phyloP scores from a whole-genome alignment of 2,329 filamentous ascomycete species.

The Fusarium zealandicum region DNA sequence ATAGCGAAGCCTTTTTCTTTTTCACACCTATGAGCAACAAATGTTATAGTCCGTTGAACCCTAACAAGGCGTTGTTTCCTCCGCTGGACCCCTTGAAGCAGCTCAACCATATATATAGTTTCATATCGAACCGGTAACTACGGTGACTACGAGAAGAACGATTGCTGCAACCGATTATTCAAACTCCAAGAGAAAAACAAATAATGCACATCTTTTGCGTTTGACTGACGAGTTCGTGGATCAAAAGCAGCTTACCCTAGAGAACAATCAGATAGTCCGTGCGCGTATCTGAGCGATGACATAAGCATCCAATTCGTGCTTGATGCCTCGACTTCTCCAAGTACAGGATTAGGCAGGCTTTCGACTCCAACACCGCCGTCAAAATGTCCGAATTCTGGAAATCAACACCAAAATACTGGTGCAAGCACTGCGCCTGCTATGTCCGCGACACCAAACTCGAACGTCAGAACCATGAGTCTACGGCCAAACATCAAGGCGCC shows the following conservation, averaged over 20 bases:
- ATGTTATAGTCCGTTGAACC: no score
- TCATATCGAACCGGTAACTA: no score
- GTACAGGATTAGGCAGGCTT: not conserved
- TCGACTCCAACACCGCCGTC: slow-evolving; percentile 2
- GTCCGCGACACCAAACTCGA: slow-evolving; percentile 94
- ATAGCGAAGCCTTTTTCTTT: no score
- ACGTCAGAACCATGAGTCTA: slow-evolving; percentile 87
- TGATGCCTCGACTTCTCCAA: slow-evolving; percentile 7
- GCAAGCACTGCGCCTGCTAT: slow-evolving; percentile 92
- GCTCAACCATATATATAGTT: no score
- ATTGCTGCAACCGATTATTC: no score
- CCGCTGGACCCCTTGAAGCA: no score
- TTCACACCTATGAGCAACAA: no score
- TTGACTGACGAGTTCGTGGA: no score
- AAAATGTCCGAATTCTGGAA: slow-evolving; percentile 98
- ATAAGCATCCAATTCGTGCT: slow-evolving; percentile 26
- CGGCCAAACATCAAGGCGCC: slow-evolving; percentile 80
- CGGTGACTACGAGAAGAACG: no score
- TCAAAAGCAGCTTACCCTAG: slow-evolving; percentile 10
- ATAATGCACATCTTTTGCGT: no score
- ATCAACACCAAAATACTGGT: slow-evolving; percentile 96
- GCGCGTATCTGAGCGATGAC: slow-evolving; percentile 10
- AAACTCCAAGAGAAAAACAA: no score
- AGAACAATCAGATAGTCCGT: not conserved
- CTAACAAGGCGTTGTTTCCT: no score